These are phyloP conservation scores for Cadophora malorum DNA, from an alignment of 2,329 filamentous ascomycete species.

Conservation along the genomic window DNA sequence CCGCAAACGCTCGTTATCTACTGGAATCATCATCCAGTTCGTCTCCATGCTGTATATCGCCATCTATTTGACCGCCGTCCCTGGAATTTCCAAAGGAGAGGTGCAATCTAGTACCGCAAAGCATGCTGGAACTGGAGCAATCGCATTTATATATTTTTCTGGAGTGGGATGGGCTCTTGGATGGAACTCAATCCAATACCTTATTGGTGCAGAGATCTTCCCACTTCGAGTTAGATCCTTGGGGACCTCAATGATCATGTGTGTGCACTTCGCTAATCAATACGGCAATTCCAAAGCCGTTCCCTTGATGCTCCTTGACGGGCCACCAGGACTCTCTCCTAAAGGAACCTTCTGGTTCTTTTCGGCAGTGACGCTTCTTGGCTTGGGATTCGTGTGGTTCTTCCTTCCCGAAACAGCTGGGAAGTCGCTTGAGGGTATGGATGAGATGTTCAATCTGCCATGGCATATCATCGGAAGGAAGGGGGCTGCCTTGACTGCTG, in stretches of 20 bases:
- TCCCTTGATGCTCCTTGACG: constrained; percentile 72
- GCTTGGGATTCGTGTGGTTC: constrained; percentile 74
- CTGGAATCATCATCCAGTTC: constrained; percentile 66
- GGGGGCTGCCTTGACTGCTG: constrained; percentile 50
- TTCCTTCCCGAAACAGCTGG: constrained; percentile 76
- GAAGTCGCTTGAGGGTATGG: constrained; percentile 71
- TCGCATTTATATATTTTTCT: constrained; percentile 75
- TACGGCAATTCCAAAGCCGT: constrained; percentile 79
- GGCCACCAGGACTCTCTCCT: constrained; percentile 53
- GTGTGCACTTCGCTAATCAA: constrained; percentile 79
- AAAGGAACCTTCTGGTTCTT: constrained; percentile 81
- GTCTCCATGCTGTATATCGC: constrained; percentile 69
- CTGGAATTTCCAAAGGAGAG: constrained; percentile 59
- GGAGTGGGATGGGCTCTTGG: constrained; percentile 73
- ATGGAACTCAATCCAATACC: constrained; percentile 81
- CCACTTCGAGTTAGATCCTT: constrained; percentile 75
- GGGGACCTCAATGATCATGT: constrained; percentile 76
- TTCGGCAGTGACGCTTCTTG: constrained; percentile 69
- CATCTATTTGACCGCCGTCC: constrained; percentile 65
- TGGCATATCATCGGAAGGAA: constrained; percentile 75
- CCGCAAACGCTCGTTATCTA: constrained; percentile 69
- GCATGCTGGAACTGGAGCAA: constrained; percentile 68
- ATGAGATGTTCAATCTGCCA: constrained; percentile 72
- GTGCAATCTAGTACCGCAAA: constrained; percentile 53
- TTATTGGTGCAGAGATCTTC: constrained; percentile 80